Conservation (phyloP, 2,329 filamentous ascomycete genomes). For the Stagonosporopsis chrysanthemi region DNA sequence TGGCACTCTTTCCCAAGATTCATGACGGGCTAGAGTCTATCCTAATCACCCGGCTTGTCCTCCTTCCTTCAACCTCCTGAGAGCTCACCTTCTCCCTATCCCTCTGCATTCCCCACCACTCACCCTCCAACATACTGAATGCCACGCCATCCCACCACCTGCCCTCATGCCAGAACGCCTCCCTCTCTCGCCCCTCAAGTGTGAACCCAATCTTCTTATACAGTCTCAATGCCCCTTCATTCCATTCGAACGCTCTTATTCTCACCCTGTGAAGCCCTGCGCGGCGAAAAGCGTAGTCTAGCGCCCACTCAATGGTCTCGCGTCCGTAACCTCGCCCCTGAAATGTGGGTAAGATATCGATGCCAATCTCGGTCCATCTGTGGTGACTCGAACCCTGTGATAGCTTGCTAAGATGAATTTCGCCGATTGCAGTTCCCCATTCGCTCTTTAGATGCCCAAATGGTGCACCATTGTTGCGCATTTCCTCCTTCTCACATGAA, state of each 20-base stretch:
- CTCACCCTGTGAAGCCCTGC: conserved; percentile 56
- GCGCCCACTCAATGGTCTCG: conserved; percentile 58
- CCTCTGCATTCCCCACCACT: conserved; percentile 32
- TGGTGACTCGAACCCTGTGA: conserved; percentile 50
- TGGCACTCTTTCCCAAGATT: not conserved
- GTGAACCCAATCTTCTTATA: conserved; percentile 58
- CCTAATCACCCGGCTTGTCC: conserved; percentile 10
- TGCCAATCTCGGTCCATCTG: conserved; percentile 52
- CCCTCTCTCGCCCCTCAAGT: conserved; percentile 53
- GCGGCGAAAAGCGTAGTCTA: conserved; percentile 57
- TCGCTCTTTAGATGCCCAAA: conserved; percentile 6
- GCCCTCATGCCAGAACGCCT: conserved; percentile 55
- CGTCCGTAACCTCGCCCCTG: conserved; percentile 56
- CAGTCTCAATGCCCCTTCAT: conserved; percentile 52
- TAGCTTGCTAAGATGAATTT: conserved; percentile 13
- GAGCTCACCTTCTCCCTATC: not conserved
- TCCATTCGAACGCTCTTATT: conserved; percentile 54
- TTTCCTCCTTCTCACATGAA: not conserved
- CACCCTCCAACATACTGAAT: conserved; percentile 39
- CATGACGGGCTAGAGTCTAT: not conserved
- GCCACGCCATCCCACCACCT: conserved; percentile 46
- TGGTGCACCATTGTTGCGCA: not conserved
- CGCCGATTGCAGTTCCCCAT: conserved; percentile 22
- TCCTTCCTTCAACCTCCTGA: not conserved
- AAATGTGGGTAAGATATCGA: conserved; percentile 47